Evolutionary conservation across 1,139 yeast genomes (phyloP), one percentile per base, ranked within the genome.

Genomic region (Hemisphaericaspora xylanilytica): DNA sequence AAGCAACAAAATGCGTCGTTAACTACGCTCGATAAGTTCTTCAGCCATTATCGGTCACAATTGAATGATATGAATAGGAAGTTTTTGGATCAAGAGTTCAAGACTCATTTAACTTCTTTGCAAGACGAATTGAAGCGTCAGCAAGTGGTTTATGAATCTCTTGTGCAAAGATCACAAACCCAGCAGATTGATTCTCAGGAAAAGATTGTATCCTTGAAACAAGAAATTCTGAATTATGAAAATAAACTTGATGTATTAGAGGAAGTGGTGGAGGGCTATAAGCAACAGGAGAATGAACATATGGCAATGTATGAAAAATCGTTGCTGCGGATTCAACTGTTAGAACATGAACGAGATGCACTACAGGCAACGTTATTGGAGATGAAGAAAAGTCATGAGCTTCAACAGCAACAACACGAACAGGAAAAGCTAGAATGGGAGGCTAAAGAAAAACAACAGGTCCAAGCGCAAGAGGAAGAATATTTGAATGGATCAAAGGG

Each of bases 261-360:
- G 21, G 43, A 43, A 27, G 75, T 36, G 38, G 67, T 74, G 14
- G 58, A 65, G n/a, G 78, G 75, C 45, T 58, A 75, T 11, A 73
- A 75, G 62, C 61, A 25, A 59, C 28, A 38, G 16, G 24, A 36
- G 13, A 26, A n/a, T 15, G 37, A 26, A 14, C 14, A 37, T 11
- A 40, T 31, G 14, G 30, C 30, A 11, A 38, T 28, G 8, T 16
- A 35, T 20, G 21, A 35, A 21, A 25, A 35, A 9, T 15, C 33
- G 13, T 35, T 38, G 17, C 21, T 30, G 13, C 24, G 22, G 28
- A 35, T 38, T 17, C 25, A 25, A 20, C 20, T 8, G 27, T 26
- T 35, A 12, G 34, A 28, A 27, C 36, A 18, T 15, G 36, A 43
- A 21, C 26, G 31, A 22, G 26, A 25, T 11, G 26, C 28, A 14